Percentiles rank a stretch among this genome's conserved stretches.
phyloP scores from a whole-genome alignment of 2,329 filamentous ascomycete species.

The Talaromyces pinophilus region DNA sequence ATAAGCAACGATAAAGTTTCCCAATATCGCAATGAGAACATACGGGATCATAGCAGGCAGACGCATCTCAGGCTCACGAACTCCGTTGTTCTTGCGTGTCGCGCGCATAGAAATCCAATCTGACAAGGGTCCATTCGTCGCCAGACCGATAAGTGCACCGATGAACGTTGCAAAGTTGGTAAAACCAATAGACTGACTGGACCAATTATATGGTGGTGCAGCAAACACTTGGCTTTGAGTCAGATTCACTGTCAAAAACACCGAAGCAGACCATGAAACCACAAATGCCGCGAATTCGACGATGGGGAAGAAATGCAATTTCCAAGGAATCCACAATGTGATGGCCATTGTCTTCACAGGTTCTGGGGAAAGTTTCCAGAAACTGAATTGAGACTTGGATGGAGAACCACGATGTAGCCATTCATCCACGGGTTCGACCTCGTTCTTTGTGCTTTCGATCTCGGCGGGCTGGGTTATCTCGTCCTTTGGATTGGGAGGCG shows the following conservation, averaged over 20 bases:
- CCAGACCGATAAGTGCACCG: slow-evolving; percentile 57
- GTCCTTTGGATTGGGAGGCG: slow-evolving; percentile 15
- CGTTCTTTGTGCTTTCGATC: not conserved
- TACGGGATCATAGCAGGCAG: slow-evolving; percentile 60
- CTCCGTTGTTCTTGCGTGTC: slow-evolving; percentile 56
- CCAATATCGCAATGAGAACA: slow-evolving; percentile 58
- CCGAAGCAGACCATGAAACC: slow-evolving; percentile 60
- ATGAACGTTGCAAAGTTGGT: slow-evolving; percentile 60
- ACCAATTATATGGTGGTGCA: slow-evolving; percentile 58
- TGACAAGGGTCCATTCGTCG: slow-evolving; percentile 57
- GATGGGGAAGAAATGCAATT: slow-evolving; percentile 63
- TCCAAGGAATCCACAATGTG: slow-evolving; percentile 64
- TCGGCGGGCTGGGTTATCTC: slow-evolving; percentile 25
- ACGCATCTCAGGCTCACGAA: slow-evolving; percentile 62
- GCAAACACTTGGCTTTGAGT: slow-evolving; percentile 59
- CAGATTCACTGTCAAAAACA: slow-evolving; percentile 63
- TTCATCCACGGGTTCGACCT: slow-evolving; percentile 22
- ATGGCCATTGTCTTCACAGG: slow-evolving; percentile 48
- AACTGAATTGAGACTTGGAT: slow-evolving; percentile 56
- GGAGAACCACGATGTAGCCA: slow-evolving; percentile 57
- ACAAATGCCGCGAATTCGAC: slow-evolving; percentile 64
- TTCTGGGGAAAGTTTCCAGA: slow-evolving; percentile 54
- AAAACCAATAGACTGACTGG: slow-evolving; percentile 54
- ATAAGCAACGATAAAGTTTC: slow-evolving; percentile 58
- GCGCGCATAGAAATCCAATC: slow-evolving; percentile 60